Conservation (phyloP, 1,139 yeast species). For the Pichia sp. region DNA sequence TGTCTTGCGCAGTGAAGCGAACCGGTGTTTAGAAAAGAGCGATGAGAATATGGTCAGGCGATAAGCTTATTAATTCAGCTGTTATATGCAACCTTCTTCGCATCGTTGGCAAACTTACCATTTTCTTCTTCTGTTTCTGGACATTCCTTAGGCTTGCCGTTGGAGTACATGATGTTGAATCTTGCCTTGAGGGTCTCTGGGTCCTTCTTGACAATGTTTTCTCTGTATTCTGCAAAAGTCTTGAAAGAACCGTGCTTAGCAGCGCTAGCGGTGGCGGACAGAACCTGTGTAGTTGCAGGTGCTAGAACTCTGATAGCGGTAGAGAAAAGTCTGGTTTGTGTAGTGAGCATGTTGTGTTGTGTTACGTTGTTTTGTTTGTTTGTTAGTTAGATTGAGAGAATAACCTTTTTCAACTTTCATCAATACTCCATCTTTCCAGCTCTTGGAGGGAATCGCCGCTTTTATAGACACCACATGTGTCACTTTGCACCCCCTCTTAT, state of each 20-base stretch:
- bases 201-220: slow-evolving; percentile 42
- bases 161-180: slow-evolving; percentile 16
- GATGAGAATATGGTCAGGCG: no score
- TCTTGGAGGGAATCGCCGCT: no score
- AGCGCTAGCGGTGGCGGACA: background rate
- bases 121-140: slow-evolving; percentile 15
- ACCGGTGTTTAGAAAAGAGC: no score
- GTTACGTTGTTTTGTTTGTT: no score
- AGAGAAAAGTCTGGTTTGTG: slow-evolving; percentile 1
- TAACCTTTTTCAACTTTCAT: no score
- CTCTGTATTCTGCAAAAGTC: slow-evolving; percentile 50
- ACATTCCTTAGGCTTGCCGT: slow-evolving; percentile 9
- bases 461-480: no score
- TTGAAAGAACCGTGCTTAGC: slow-evolving; percentile 31
- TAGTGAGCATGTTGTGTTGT: no score
- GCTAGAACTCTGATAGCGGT: background rate
- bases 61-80: background rate
- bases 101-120: slow-evolving; percentile 15
- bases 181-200: slow-evolving; percentile 35
- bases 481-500: no score
- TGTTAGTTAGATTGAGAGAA: no score
- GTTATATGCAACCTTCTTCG: slow-evolving; percentile 25
- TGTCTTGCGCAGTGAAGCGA: no score
- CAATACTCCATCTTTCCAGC: no score
- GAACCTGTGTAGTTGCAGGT: no score